Conservation (phyloP, 2,329 filamentous ascomycete species). For the Arachnopeziza araneosa region DNA sequence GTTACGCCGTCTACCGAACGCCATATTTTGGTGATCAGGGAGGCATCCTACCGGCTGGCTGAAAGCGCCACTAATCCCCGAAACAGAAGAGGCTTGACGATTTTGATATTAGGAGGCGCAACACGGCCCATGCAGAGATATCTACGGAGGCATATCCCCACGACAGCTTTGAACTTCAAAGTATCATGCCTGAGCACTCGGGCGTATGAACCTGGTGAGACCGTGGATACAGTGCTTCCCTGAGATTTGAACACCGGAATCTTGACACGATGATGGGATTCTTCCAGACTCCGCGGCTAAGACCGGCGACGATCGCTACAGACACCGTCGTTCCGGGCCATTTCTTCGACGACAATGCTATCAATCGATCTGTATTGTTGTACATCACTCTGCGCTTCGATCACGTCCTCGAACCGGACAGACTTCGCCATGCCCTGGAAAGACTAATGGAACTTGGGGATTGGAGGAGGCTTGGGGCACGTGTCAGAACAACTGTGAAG, state of each 20-base stretch:
- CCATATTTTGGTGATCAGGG: too few relatives aligned
- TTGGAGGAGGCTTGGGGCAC: constrained; percentile 43
- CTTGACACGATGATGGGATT: background rate
- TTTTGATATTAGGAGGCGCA: background rate
- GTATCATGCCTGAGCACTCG: background rate
- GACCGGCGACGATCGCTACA: constrained; percentile 9
- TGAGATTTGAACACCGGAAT: background rate
- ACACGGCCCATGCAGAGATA: background rate
- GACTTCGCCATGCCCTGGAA: constrained; percentile 33
- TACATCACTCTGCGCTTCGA: constrained; percentile 33
- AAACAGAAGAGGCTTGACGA: too few relatives aligned
- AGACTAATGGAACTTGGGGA: constrained; percentile 36
- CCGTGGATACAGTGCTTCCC: too few relatives aligned
- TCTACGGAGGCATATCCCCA: background rate
- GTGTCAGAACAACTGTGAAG: constrained; percentile 37
- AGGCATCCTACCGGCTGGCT: too few relatives aligned
- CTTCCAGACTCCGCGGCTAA: background rate
- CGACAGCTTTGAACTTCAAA: background rate
- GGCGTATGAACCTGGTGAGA: background rate
- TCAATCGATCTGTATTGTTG: constrained; percentile 6
- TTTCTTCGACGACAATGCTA: constrained; percentile 11
- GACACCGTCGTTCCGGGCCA: constrained; percentile 14
- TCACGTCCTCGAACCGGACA: constrained; percentile 38
- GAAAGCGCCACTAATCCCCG: too few relatives aligned
- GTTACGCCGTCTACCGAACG: too few relatives aligned